These are phyloP conservation scores for Cladosporium sp. DNA, from an alignment of 2,329 filamentous ascomycete genomes.

Conservation along the genomic window DNA sequence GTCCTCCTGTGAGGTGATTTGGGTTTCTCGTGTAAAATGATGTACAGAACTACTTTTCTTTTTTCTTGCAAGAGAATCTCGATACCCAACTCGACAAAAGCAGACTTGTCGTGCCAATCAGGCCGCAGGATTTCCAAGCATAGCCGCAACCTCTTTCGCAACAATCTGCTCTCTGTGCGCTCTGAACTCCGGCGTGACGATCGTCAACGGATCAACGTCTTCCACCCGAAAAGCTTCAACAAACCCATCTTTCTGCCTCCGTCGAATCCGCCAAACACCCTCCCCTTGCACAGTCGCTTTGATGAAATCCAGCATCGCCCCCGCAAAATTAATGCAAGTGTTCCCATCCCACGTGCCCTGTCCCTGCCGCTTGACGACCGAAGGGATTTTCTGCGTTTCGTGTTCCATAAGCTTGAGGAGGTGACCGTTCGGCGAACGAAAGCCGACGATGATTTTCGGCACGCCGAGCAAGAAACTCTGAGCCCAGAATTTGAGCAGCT, in stretches of 20 bases:
- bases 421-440: conserved; percentile 69
- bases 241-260: conserved; percentile 54
- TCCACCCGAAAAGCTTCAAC: conserved; percentile 74
- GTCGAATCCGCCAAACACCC: conserved; percentile 76
- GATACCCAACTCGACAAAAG: no score
- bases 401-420: conserved; percentile 72
- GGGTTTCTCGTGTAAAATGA: background rate
- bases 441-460: conserved; percentile 86
- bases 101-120: no score
- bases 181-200: conserved; percentile 73
- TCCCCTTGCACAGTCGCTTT: conserved; percentile 48
- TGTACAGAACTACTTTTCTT: background rate
- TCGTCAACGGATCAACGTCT: conserved; percentile 69
- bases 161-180: conserved; percentile 54
- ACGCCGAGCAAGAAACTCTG: conserved; percentile 67
- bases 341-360: conserved; percentile 83
- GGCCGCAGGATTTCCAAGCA: conserved; percentile 16
- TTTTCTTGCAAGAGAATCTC: background rate
- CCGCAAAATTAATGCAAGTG: conserved; percentile 87
- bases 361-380: conserved; percentile 61
- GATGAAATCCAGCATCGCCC: conserved; percentile 59
- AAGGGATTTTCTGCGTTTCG: conserved; percentile 73
- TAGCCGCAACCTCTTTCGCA: conserved; percentile 13
- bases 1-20: background rate
- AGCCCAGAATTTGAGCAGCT: conserved; percentile 80